A percentile compares a stretch with the other conserved stretches of the same genome.
Conservation (phyloP, 192 early-diverging fungal species). For the Backusella circina region DNA sequence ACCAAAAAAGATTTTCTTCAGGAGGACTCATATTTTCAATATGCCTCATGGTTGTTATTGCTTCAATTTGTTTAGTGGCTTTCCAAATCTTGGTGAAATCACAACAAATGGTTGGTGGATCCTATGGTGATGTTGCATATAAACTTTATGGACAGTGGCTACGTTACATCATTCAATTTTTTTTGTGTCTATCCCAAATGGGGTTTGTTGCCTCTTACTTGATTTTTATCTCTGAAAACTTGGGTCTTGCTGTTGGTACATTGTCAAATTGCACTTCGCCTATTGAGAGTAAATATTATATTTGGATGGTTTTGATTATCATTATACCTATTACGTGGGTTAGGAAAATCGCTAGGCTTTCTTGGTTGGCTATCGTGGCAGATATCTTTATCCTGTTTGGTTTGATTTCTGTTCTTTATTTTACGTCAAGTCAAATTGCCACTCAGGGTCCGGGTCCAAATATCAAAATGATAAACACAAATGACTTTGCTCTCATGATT, state of each 20-base stretch:
- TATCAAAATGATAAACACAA: constrained; percentile 55
- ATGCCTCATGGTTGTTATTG: constrained; percentile 56
- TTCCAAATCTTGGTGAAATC: constrained; percentile 43
- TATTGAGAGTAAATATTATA: constrained; percentile 61
- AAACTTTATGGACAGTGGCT: constrained; percentile 39
- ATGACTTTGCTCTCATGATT: constrained; percentile 64
- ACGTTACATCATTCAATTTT: constrained; percentile 33
- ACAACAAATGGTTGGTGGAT: constrained; percentile 49
- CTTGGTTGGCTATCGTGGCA: constrained; percentile 61
- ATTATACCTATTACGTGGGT: constrained; percentile 70
- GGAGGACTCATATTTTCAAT: constrained; percentile 68
- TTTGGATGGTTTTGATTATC: constrained; percentile 65
- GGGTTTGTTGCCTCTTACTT: constrained; percentile 87
- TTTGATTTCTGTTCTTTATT: constrained; percentile 59
- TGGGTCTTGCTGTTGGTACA: constrained; percentile 64
- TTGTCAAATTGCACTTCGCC: constrained; percentile 57
- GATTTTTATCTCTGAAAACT: constrained; percentile 86
- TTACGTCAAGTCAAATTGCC: constrained; percentile 44
- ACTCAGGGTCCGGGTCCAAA: constrained; percentile 49
- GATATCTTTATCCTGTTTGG: constrained; percentile 74
- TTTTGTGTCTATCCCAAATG: constrained; percentile 63
- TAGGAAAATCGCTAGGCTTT: constrained; percentile 52
- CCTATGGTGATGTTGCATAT: constrained; percentile 54
- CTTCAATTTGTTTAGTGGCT: constrained; percentile 55
- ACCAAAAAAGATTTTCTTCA: constrained; percentile 42